Base-by-base conservation (phyloP, 2,329 filamentous ascomycete species). In the Cladosporium sp. region DNA sequence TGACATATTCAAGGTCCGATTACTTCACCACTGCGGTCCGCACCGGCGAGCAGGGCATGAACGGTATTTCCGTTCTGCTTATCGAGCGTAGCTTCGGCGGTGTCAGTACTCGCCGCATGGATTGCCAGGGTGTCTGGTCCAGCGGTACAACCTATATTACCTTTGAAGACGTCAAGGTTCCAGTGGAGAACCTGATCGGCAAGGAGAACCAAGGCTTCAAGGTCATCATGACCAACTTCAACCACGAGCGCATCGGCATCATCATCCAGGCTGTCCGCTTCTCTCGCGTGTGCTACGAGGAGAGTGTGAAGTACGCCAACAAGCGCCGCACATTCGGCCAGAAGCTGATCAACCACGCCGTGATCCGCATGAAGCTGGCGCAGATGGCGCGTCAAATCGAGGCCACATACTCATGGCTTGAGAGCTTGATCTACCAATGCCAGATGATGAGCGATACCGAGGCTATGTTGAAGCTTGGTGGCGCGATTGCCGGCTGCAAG, bases 181-280 rank as follows among this genome's bases (percentile, higher is more conserved):
- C 95, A 1, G 95, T 98, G n/a, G 94, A 97, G 86, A 98, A 99
- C 83, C 80, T 99, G 73, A 89, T 99, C 67, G 95, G 95, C 81
- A 98, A 97, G 84, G 90, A 96, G 83, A 97, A 99, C 85, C 90
- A 96, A 79, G 95, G 95, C 46, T 99, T 99, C 88, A 92, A 93
- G 82, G 93, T 96, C 77, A 94, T 99, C 84, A 98, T 98, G 94
- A 97, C 92, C 78, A 97, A 97, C 86, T 97, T 97, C 85, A 98
- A 98, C 86, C 95, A 98, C 85, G 95, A 99, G 83, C 92, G 95
- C 69, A 93, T 99, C 73, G 95, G 95, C 69, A 98, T 99, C 80
- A 93, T 98, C 81, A 98, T 98, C 83, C 95, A 99, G 81, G 96
- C 89, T 75, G 80, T 97, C 70, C 93, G 95, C 75, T 98, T 99